A percentile compares a stretch with the other conserved stretches of the same genome.
Evolutionary conservation across 2,329 filamentous ascomycete species (phyloP).

Genomic region (Ascochyta rabiei): DNA sequence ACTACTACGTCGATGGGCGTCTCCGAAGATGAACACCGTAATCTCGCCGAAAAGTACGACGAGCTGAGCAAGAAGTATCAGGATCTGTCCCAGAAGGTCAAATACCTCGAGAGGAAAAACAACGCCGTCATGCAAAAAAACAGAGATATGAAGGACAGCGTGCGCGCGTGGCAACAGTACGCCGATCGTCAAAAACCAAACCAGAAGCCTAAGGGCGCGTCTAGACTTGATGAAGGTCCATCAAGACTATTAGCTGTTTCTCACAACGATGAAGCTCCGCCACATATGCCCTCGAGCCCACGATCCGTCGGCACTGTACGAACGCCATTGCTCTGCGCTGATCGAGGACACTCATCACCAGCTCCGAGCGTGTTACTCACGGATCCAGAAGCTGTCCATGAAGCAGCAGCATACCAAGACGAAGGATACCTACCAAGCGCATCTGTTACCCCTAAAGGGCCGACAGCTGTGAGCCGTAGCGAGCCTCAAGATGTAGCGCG

Average conservation of each 20-base stretch:
- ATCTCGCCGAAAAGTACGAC: constrained; percentile 38
- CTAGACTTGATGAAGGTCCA: constrained; percentile 15
- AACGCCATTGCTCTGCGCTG: constrained; percentile 22
- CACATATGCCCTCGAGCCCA: constrained; percentile 33
- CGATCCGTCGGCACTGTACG: constrained; percentile 17
- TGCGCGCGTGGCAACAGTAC: constrained; percentile 48
- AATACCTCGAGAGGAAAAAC: constrained; percentile 44
- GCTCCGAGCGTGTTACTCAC: constrained; percentile 16
- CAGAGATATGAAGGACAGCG: constrained; percentile 48
- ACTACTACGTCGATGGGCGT: constrained; percentile 8
- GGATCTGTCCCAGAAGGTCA: constrained; percentile 33
- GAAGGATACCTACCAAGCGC: neutral
- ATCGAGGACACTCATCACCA: constrained; percentile 27
- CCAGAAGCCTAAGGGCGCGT: constrained; percentile 26
- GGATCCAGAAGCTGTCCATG: neutral
- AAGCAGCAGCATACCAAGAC: neutral
- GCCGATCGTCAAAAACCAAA: constrained; percentile 38
- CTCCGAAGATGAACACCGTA: constrained; percentile 32
- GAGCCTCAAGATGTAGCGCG: neutral
- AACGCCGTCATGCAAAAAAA: constrained; percentile 43
- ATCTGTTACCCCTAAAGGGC: constrained; percentile 8
- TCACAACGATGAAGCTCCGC: constrained; percentile 18
- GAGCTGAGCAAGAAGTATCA: constrained; percentile 42
- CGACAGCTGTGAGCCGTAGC: neutral
- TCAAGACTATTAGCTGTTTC: constrained; percentile 5